phyloP scores from a whole-genome alignment of 2,329 filamentous ascomycete species.

The Seiridium unicorne region DNA sequence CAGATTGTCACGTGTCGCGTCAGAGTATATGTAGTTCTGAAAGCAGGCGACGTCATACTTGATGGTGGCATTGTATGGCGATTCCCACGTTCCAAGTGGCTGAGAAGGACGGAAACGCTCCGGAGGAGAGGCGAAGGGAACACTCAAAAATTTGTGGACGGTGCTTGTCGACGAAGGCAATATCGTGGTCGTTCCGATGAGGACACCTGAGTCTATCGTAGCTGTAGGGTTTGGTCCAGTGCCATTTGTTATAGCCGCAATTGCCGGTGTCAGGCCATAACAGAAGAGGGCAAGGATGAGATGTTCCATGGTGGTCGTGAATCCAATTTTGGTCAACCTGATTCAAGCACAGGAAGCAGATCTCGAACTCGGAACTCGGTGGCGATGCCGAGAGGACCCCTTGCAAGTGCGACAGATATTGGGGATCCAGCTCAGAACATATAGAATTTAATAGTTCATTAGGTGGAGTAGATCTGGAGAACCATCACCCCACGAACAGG shows the following conservation, averaged over 20 bases:
- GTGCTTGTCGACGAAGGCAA: background rate
- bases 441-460: background rate
- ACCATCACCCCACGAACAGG: background rate
- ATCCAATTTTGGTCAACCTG: background rate
- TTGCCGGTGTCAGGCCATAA: background rate
- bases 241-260: background rate
- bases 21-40: constrained; percentile 3
- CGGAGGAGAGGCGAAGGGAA: background rate
- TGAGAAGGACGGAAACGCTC: background rate
- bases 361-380: background rate
- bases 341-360: background rate
- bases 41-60: constrained; percentile 1
- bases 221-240: background rate
- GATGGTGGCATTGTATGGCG: background rate
- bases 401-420: background rate
- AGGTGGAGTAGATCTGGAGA: background rate
- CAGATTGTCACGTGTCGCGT: background rate
- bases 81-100: background rate
- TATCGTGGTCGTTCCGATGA: background rate
- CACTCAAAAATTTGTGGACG: background rate
- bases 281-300: background rate
- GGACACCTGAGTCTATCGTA: constrained; percentile 1
- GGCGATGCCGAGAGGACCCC: background rate
- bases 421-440: background rate
- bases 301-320: background rate